Evolutionary conservation across 306 rosid species (phyloP).

Genomic region (Vicia villosa): DNA sequence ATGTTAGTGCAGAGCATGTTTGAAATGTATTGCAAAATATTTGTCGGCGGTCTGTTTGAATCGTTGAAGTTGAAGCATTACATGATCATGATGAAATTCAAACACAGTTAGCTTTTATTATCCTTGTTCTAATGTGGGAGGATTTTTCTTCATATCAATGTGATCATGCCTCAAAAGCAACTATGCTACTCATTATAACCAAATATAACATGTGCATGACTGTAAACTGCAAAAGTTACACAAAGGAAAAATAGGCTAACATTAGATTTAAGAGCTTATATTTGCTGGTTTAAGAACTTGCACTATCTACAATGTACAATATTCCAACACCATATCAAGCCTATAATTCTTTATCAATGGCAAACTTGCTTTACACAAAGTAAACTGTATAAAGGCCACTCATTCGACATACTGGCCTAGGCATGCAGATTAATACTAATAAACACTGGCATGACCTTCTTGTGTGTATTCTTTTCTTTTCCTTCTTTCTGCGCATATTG

Average conservation of each 20-base stretch:
- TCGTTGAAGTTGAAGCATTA: neutral
- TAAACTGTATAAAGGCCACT: constrained; percentile 34
- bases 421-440: too few species aligned
- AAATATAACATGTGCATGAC: neutral
- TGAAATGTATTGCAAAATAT: neutral
- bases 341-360: constrained; percentile 2
- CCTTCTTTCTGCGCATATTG: too few species aligned
- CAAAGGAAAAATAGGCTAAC: neutral
- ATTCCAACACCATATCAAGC: constrained; percentile 14
- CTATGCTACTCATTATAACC: neutral
- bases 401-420: constrained; percentile 29
- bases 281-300: neutral
- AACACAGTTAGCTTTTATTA: neutral
- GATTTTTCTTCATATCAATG: neutral
- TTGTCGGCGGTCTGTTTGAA: neutral
- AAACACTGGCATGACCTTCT: too few species aligned
- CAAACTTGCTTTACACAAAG: constrained; percentile 30
- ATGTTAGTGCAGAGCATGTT: neutral
- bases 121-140: neutral
- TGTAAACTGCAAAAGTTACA: neutral
- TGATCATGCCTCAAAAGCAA: neutral
- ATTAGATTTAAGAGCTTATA: neutral
- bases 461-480: too few species aligned
- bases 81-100: neutral
- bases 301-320: neutral